phyloP scores from a whole-genome alignment of 163 green algal species.

The Scenedesmus sp. region DNA sequence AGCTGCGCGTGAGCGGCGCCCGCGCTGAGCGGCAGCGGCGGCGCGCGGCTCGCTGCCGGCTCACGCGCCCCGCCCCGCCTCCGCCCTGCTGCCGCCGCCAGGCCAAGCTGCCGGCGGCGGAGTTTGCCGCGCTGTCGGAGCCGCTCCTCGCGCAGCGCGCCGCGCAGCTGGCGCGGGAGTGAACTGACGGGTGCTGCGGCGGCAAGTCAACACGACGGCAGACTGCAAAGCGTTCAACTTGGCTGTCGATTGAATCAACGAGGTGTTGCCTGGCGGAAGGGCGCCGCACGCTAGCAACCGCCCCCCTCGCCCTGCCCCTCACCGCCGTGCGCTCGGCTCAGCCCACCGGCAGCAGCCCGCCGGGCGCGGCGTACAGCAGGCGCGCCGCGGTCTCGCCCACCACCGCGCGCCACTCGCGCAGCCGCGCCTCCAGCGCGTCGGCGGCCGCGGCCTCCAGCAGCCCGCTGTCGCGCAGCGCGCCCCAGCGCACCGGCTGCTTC shows the following conservation, averaged over 20 bases:
- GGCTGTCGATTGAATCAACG: too few species aligned
- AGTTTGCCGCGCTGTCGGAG: too few species aligned
- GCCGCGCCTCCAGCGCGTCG: neutral
- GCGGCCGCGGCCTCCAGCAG: slow-evolving; percentile 7
- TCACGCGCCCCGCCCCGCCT: too few species aligned
- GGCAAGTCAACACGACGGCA: neutral
- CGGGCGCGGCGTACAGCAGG: slow-evolving; percentile 24
- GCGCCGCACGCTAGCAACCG: neutral
- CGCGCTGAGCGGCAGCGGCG: too few species aligned
- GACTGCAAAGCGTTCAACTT: neutral
- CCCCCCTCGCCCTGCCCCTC: too few species aligned
- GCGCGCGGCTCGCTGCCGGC: too few species aligned
- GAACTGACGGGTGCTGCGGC: neutral
- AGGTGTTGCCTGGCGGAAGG: neutral
- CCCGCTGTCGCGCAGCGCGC: slow-evolving; percentile 18
- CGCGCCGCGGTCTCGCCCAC: slow-evolving; percentile 28
- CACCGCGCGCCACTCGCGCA: slow-evolving; percentile 5
- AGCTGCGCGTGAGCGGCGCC: too few species aligned
- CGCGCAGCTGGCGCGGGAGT: too few species aligned
- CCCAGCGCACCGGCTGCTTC: slow-evolving; percentile 37
- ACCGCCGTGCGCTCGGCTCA: too few species aligned
- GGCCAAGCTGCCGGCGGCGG: too few species aligned
- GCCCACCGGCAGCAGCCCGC: slow-evolving; percentile 6
- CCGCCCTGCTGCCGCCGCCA: too few species aligned
- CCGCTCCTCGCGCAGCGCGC: too few species aligned